Conservation (phyloP, 2,329 filamentous ascomycete genomes). For the Fusarium sp. region DNA sequence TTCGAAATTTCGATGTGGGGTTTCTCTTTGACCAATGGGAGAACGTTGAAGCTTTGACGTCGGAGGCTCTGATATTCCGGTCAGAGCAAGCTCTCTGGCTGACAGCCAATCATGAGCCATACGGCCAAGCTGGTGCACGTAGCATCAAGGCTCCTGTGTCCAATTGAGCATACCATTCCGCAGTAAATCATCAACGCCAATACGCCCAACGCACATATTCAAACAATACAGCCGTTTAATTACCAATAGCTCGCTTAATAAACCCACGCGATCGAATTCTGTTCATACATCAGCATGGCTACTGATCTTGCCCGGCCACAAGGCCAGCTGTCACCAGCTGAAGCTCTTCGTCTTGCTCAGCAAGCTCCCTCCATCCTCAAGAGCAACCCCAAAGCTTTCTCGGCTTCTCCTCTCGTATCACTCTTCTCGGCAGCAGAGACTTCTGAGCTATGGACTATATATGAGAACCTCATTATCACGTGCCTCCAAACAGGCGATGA, state of each 20-base stretch:
- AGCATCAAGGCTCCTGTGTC: conserved; percentile 37
- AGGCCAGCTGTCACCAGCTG: conserved; percentile 65
- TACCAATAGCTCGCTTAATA: not conserved
- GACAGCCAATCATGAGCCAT: conserved; percentile 36
- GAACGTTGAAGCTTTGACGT: accelerated
- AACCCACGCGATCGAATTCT: conserved; percentile 12
- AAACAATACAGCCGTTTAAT: not conserved
- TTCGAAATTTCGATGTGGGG: conserved; percentile 34
- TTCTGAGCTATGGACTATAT: conserved; percentile 82
- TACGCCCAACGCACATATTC: not conserved
- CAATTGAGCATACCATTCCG: conserved; percentile 30
- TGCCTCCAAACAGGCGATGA: conserved; percentile 89
- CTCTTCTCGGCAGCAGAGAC: conserved; percentile 72
- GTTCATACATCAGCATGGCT: conserved; percentile 53
- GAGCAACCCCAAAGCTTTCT: conserved; percentile 64
- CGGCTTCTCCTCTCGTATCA: conserved; percentile 64
- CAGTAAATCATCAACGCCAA: conserved; percentile 20
- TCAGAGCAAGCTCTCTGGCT: not conserved
- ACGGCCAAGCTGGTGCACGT: conserved; percentile 9
- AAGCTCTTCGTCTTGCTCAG: conserved; percentile 69
- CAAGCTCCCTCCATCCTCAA: conserved; percentile 68
- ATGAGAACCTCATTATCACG: conserved; percentile 87
- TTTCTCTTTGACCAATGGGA: not conserved
- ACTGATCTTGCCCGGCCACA: conserved; percentile 67
- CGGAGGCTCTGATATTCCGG: conserved; percentile 27